A percentile compares a stretch with the other conserved stretches of the same genome.
These are phyloP conservation scores for Pyrenophora teres DNA, from an alignment of 2,329 filamentous ascomycete genomes.

Conservation along the genomic window DNA sequence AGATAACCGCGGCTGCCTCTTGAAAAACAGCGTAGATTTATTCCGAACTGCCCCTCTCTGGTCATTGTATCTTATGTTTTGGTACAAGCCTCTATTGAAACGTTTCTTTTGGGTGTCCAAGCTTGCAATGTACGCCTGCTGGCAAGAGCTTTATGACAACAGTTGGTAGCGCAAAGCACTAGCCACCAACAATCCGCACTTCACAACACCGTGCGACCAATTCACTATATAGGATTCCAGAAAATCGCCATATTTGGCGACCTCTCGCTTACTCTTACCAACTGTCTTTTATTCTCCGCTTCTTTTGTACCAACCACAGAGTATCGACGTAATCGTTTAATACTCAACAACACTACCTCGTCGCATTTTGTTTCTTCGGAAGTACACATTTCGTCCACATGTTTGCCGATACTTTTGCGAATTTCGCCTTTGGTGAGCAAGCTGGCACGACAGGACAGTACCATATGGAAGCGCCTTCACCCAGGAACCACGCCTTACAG, in stretches of 20 bases:
- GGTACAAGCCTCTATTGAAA: conserved; percentile 1
- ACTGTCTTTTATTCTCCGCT: neutral
- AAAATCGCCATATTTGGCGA: neutral
- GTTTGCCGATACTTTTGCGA: no score
- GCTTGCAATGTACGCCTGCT: conserved; percentile 1
- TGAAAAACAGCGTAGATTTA: neutral
- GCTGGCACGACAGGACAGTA: no score
- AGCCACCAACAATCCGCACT: neutral
- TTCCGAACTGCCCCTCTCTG: neutral
- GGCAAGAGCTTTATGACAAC: conserved; percentile 1
- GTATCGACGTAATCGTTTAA: no score
- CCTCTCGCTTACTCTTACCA: neutral
- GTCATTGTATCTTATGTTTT: neutral
- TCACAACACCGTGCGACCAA: neutral
- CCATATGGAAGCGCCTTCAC: no score
- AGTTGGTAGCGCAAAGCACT: neutral
- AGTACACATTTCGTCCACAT: no score
- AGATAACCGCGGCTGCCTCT: no score
- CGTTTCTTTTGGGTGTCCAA: neutral
- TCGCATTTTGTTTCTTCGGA: neutral
- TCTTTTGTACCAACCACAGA: neutral
- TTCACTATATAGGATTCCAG: neutral
- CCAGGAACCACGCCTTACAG: neutral
- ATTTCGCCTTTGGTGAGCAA: no score
- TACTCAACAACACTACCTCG: no score